Evolutionary conservation across 306 rosid species (phyloP).

Genomic region (Nissolia schottii): DNA sequence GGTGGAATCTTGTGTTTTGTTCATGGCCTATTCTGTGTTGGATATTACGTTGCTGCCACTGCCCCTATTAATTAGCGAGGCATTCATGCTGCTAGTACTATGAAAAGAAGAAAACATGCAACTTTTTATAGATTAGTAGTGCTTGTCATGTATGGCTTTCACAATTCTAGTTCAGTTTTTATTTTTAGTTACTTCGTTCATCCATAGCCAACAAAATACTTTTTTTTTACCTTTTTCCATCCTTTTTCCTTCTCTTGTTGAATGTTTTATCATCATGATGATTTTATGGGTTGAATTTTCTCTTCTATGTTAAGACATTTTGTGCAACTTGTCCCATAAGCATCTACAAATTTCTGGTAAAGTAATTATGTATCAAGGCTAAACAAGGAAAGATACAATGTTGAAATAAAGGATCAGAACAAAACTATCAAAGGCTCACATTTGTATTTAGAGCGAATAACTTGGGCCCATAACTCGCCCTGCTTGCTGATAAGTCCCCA

Average conservation of each 20-base stretch:
- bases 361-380: too few relatives aligned
- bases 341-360: neutral
- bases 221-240: too few relatives aligned
- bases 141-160: neutral
- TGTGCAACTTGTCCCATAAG: neutral
- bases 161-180: neutral
- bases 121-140: neutral
- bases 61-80: constrained; percentile 36
- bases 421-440: too few relatives aligned
- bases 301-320: too few relatives aligned
- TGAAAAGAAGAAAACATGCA: neutral
- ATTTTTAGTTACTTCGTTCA: neutral
- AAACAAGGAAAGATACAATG: too few relatives aligned
- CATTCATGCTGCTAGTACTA: constrained; percentile 1
- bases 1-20: constrained; percentile 92
- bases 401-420: too few relatives aligned
- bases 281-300: too few relatives aligned
- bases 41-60: constrained; percentile 73
- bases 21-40: constrained; percentile 73
- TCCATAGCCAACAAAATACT: neutral
- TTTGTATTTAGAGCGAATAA: too few relatives aligned
- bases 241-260: neutral
- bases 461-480: too few relatives aligned
- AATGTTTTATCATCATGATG: neutral
- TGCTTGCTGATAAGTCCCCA: too few relatives aligned